Base-by-base conservation (phyloP, 768 basidiomycete genomes). In the Naganishia onofrii region DNA sequence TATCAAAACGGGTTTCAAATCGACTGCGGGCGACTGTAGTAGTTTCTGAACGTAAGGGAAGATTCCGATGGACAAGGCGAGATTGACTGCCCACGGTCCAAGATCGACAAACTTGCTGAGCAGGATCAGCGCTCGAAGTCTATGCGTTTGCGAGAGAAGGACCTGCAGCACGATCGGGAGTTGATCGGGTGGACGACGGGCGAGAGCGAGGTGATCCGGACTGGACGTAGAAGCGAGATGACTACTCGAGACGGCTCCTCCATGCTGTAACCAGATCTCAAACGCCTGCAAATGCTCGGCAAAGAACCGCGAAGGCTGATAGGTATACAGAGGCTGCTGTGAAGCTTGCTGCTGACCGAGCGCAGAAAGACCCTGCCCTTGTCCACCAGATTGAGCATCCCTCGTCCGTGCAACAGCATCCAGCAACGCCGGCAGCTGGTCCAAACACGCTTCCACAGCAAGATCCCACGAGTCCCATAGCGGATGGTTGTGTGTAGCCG, bases 381-480 rank as follows among this genome's bases (percentile, higher is more conserved):
- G 48, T 23, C 48, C 48, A 4, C 48, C 48, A 26, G 48, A 51
- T n/a, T 51, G 48, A 23, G 57, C 57, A 58, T 63, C 60, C 73
- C 80, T 80, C 26, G 79, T 75, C 52, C 77, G 69, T 56, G 78
- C 76, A 52, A 78, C 75, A 21, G 76, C 72, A 23, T 71, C 77
- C 57, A 95, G 83, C 23, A 98, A 83, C 5, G 90, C 87, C 0
- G 93, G 93, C n/a, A 99, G 85, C 79, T 98, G 96, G 10, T 92
- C 87, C 36, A 99, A 84, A 76, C 92, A 95, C 9, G 90, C 88
- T 78, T 99, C 95, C 3, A 99, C 90, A 0, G 95, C 95, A 15
- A 96, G 86, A 81, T 98, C 96, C 96, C 96, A 99, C 4, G 93
- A 90, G 31, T 90, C 89, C 96, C 96, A 99, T 15, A 99, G 84